Percentiles rank a stretch among this genome's conserved stretches.
Evolutionary conservation across 2,329 filamentous ascomycete species (phyloP).

Genomic region (Neopestalotiopsis sp.): DNA sequence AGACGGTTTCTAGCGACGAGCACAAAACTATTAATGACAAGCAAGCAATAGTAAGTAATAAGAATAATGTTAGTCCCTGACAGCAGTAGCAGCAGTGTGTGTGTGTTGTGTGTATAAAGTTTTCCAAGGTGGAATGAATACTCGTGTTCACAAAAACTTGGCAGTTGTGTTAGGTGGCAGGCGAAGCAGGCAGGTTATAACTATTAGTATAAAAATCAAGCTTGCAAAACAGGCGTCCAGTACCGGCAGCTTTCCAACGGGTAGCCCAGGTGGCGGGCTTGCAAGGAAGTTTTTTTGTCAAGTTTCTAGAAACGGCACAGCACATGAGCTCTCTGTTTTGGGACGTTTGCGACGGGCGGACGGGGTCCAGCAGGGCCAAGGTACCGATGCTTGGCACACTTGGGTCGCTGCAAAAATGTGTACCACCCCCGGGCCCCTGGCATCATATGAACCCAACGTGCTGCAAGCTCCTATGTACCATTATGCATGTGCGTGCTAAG

Average conservation of each 20-base stretch:
- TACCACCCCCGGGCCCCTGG: neutral
- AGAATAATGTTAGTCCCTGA: no score
- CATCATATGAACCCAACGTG: neutral
- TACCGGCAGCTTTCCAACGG: neutral
- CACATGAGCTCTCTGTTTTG: neutral
- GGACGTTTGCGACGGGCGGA: neutral
- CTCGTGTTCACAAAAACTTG: no score
- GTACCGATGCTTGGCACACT: neutral
- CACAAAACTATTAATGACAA: no score
- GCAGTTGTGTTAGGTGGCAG: no score
- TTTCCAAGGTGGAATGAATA: no score
- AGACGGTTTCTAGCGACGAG: no score
- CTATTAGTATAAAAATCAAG: neutral
- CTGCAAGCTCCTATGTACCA: neutral
- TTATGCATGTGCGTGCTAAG: neutral
- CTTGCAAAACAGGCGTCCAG: neutral
- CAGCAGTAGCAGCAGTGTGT: no score
- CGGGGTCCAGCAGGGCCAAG: neutral
- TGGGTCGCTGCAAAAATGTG: neutral
- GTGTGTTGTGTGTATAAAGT: no score
- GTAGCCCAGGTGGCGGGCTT: neutral
- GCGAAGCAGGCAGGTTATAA: neutral
- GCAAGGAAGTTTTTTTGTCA: conserved; percentile 3
- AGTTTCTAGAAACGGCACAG: conserved; percentile 1
- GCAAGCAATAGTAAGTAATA: no score